Percentiles rank a stretch among this genome's conserved stretches.
phyloP scores from a whole-genome alignment of 1,139 yeast genomes.

The Eremothecium sinecaudum region DNA sequence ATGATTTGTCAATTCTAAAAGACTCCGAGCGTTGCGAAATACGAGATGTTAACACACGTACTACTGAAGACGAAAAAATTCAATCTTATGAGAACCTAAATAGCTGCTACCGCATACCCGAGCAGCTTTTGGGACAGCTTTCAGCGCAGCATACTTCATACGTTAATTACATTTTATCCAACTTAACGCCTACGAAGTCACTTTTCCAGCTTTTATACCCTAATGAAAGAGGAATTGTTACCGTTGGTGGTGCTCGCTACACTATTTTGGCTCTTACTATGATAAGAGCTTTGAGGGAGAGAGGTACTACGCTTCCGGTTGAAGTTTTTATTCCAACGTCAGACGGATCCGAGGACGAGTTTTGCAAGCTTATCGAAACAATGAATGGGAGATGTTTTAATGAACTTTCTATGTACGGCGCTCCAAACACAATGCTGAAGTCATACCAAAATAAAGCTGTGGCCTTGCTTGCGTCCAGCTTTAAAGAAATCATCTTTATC shows the following conservation, averaged over 20 bases:
- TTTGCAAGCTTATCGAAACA: constrained; percentile 15
- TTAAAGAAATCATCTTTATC: constrained; percentile 49
- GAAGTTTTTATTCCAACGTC: constrained; percentile 50
- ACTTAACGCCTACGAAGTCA: neutral
- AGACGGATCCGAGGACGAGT: constrained; percentile 42
- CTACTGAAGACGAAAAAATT: neutral
- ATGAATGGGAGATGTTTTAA: constrained; percentile 52
- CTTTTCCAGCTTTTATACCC: constrained; percentile 13
- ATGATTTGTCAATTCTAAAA: constrained; percentile 42
- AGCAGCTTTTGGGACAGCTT: neutral
- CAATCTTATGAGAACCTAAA: neutral
- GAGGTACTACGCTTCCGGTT: constrained; percentile 49
- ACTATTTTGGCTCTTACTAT: constrained; percentile 47
- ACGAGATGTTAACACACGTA: neutral
- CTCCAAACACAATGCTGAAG: constrained; percentile 31
- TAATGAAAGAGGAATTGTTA: constrained; percentile 49
- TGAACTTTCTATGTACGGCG: constrained; percentile 2
- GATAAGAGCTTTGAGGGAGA: constrained; percentile 44
- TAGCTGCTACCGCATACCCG: neutral
- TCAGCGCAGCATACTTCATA: neutral
- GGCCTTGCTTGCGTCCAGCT: constrained; percentile 49
- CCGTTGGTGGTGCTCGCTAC: constrained; percentile 54
- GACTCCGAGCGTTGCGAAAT: constrained; percentile 6
- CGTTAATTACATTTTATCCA: neutral
- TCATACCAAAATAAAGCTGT: constrained; percentile 58